Percentiles rank a stretch among this genome's conserved stretches.
Evolutionary conservation across 352 stramenopile species (phyloP).

Genomic region (Globisporangium sylvaticum): DNA sequence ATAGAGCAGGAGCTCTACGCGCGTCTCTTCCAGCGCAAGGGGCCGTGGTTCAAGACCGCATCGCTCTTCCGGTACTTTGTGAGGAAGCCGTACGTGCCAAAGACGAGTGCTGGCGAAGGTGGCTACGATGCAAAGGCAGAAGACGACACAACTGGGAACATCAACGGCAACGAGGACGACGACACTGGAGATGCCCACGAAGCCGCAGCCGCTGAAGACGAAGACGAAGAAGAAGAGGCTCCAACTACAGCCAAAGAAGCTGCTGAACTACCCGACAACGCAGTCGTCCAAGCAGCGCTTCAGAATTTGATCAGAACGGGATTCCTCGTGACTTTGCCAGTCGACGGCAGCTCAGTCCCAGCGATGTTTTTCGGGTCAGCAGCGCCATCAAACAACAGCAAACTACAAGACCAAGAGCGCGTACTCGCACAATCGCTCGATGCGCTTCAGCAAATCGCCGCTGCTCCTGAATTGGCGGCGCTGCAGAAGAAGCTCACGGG

Average conservation of each 20-base stretch:
- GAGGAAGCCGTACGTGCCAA: conserved; percentile 4
- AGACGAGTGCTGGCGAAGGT: not conserved
- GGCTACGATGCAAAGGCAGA: not conserved
- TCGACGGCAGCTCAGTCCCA: not conserved
- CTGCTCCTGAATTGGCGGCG: conserved; percentile 33
- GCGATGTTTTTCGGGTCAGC: conserved; percentile 3
- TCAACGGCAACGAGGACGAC: not conserved
- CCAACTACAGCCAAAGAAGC: not conserved
- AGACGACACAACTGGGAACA: not conserved
- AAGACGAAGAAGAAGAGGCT: not conserved
- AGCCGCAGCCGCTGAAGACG: not conserved
- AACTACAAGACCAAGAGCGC: conserved; percentile 20
- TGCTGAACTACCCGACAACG: conserved; percentile 8
- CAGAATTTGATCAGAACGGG: conserved; percentile 4
- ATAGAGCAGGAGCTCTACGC: conserved; percentile 69
- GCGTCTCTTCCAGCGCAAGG: conserved; percentile 73
- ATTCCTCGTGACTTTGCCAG: conserved; percentile 11
- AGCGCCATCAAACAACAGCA: not conserved
- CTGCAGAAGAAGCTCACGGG: conserved; percentile 61
- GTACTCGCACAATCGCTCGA: conserved; percentile 30
- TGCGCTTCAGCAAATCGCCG: conserved; percentile 53
- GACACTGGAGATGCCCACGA: not conserved
- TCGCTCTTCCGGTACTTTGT: conserved; percentile 62
- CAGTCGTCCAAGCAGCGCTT: conserved; percentile 9
- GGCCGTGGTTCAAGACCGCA: conserved; percentile 64